Base-by-base conservation (phyloP, 164 flowering plant species). In the Akebia trifoliata region DNA sequence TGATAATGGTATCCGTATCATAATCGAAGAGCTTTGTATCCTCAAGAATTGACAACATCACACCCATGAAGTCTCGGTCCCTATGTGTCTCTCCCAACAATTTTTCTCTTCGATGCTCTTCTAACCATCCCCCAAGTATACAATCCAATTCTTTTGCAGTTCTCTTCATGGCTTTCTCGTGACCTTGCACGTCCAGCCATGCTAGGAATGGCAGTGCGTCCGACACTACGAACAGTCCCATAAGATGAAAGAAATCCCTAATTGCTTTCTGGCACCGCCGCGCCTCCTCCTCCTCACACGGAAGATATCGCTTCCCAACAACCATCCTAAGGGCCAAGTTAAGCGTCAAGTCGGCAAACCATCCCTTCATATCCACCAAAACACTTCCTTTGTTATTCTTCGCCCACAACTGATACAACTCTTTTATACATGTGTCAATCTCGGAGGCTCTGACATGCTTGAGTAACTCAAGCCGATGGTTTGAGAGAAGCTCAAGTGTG, bases 51-150 rank as follows among this genome's bases (percentile, higher is more conserved):
- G 74, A 58, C 21, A 63, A 40, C 72, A 72, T 49, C 26, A 60
- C 66, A 31, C 67, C 69, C 12, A 72, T 59, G 35, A 72, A 72
- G 38, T 72, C 75, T 45, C 50, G 37, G 25, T 53, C 64, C 15
- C 37, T 37, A 14, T 20, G 24, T n/a, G n/a, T 21, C 35, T 29
- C 63, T 26, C 8, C 21, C 11, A n/a, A 8, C 29, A 12, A 18
- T 30, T 15, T 62, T 30, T 44, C 39, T 28, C n/a, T 44, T 2
- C 57, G 31, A 12, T 66, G 67, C 47, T 66, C 64, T n/a, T 57
- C 56, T 17, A 65, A 2, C 74, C 74, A 71, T 34, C 25, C 20
- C 9, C 9, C 29, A 14, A 59, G 12, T 1, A 66, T 8, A 4
- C 10, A 8, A 32, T 64, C 75, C 29, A 67, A n/a, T 17, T 72